phyloP scores from a whole-genome alignment of 192 early-diverging fungal genomes.

The Backusella parvicylindrica region DNA sequence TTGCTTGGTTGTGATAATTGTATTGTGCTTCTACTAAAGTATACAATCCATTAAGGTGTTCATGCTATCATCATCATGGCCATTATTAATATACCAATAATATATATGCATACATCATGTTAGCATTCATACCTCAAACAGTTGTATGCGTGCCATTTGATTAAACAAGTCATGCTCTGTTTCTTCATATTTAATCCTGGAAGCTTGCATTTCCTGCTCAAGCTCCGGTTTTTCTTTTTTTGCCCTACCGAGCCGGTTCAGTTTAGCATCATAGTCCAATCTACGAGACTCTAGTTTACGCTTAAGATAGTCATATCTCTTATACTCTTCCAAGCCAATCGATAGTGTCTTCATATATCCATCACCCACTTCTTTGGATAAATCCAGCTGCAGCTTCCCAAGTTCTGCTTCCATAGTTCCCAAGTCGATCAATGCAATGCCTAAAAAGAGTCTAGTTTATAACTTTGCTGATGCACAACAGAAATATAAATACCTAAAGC shows the following conservation, averaged over 20 bases:
- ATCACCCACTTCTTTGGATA: slow-evolving; percentile 35
- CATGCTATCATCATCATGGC: slow-evolving; percentile 17
- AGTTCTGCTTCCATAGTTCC: slow-evolving; percentile 48
- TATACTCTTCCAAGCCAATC: slow-evolving; percentile 44
- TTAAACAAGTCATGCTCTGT: slow-evolving; percentile 70
- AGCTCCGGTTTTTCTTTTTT: slow-evolving; percentile 90
- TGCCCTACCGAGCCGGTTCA: slow-evolving; percentile 81
- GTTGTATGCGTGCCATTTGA: slow-evolving; percentile 80
- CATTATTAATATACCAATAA: background rate
- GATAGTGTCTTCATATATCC: slow-evolving; percentile 37
- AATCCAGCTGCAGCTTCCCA: slow-evolving; percentile 42
- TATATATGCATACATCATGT: background rate
- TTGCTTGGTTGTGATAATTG: slow-evolving; percentile 17
- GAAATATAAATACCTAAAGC: slow-evolving; percentile 33
- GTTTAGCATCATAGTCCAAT: slow-evolving; percentile 90
- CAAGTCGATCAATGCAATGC: slow-evolving; percentile 44
- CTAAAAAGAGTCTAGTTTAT: slow-evolving; percentile 34
- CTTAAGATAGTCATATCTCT: slow-evolving; percentile 59
- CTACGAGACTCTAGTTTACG: slow-evolving; percentile 87
- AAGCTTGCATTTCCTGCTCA: slow-evolving; percentile 86
- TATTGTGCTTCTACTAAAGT: slow-evolving; percentile 31
- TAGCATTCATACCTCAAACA: slow-evolving; percentile 69
- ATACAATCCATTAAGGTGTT: slow-evolving; percentile 26
- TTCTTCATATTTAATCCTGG: slow-evolving; percentile 94
- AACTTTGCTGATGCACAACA: slow-evolving; percentile 5